These are phyloP conservation scores for Rosa lucieae DNA, from an alignment of 306 rosid species.

Conservation along the genomic window DNA sequence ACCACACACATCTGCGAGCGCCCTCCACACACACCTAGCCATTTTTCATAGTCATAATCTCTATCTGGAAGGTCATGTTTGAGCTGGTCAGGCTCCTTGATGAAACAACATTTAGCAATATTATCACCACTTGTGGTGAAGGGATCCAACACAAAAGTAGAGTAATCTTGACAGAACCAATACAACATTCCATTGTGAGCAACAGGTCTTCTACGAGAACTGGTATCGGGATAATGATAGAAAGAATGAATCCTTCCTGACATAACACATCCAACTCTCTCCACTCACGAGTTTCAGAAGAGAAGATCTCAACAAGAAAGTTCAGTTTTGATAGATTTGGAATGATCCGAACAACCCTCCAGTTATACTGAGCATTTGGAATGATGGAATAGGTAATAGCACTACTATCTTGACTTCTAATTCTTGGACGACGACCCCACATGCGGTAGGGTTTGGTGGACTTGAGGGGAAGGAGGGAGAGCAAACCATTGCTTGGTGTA, in stretches of 20 bases:
- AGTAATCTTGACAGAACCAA: background rate
- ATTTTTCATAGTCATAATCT: background rate
- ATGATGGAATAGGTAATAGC: too few relatives aligned
- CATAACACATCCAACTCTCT: background rate
- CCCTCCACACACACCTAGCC: background rate
- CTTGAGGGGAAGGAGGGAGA: background rate
- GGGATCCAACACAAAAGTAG: background rate
- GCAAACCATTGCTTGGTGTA: background rate
- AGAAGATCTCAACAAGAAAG: background rate
- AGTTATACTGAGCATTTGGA: too few relatives aligned
- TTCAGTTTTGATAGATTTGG: too few relatives aligned
- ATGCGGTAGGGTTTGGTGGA: background rate
- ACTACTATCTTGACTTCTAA: background rate
- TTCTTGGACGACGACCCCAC: background rate
- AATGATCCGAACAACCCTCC: background rate
- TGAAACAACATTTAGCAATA: background rate
- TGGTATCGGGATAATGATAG: too few relatives aligned
- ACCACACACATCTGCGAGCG: background rate
- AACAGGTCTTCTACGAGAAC: background rate
- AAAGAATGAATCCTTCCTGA: too few relatives aligned
- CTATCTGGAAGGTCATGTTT: background rate
- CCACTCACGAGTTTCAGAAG: background rate
- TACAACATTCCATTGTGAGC: background rate
- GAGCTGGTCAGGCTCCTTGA: background rate
- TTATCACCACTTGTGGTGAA: background rate